A percentile compares a stretch with the other conserved stretches of the same genome.
phyloP scores from a whole-genome alignment of 176 grass and related monocot species.

The Aegilops tauschii region DNA sequence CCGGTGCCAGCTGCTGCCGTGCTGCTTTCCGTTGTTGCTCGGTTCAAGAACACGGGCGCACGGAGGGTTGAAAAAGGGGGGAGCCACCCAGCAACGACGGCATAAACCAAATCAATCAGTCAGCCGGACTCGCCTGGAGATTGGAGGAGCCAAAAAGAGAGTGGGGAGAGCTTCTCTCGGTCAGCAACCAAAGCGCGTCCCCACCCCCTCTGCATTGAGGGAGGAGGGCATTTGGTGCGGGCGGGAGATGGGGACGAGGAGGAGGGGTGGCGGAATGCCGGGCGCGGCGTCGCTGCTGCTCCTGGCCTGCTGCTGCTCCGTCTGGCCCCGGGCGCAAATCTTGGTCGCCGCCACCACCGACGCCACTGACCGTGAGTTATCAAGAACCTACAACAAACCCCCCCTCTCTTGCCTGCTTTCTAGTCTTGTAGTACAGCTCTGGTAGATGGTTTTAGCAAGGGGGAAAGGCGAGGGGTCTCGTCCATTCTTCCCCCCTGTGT shows the following conservation, averaged over 20 bases:
- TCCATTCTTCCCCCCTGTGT: not conserved
- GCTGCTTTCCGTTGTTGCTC: constrained; percentile 27
- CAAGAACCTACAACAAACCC: not conserved
- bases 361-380: constrained; percentile 39
- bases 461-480: not conserved
- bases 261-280: constrained; percentile 27
- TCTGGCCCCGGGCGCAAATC: constrained; percentile 39
- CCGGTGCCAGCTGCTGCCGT: constrained; percentile 38
- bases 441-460: not conserved
- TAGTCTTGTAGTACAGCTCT: not conserved
- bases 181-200: not conserved
- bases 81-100: not conserved
- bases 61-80: constrained; percentile 15
- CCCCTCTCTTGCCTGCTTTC: not conserved
- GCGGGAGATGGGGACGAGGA: constrained; percentile 9
- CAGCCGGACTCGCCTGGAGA: not conserved
- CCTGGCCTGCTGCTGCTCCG: constrained; percentile 18
- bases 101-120: constrained; percentile 1
- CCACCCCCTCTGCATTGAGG: constrained; percentile 9
- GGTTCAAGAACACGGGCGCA: constrained; percentile 18
- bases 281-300: constrained; percentile 12
- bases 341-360: constrained; percentile 46
- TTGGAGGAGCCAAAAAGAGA: not conserved
- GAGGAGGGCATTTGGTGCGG: constrained; percentile 3
- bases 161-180: not conserved